Percentiles rank a stretch among this genome's conserved stretches.
Evolutionary conservation across 139 green algal species (phyloP).

Genomic region (Mychonastes homosphaera): DNA sequence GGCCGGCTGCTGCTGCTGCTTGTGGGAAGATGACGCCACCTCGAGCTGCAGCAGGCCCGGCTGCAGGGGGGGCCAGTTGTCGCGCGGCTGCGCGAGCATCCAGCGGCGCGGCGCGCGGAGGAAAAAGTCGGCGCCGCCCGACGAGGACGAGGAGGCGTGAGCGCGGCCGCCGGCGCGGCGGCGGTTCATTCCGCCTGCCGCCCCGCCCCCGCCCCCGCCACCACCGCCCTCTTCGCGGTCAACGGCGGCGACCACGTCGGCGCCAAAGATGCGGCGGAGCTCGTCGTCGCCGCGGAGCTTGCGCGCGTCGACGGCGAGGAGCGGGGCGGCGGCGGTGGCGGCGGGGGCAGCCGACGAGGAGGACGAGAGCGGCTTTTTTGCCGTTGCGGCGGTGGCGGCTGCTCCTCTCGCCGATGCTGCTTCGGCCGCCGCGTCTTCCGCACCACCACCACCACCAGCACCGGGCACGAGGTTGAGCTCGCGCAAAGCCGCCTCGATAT

Average conservation of each 20-base stretch:
- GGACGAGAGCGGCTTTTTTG: no score
- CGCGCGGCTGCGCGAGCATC: slow-evolving; percentile 46
- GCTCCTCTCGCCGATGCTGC: no score
- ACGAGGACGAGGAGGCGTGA: background rate
- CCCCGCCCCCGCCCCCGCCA: background rate
- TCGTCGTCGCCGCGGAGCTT: slow-evolving; percentile 59
- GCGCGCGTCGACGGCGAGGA: slow-evolving; percentile 52
- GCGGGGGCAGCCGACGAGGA: no score
- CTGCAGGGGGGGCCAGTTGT: slow-evolving; percentile 47
- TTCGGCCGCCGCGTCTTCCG: no score
- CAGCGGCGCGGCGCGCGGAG: slow-evolving; percentile 15
- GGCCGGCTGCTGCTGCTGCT: no score
- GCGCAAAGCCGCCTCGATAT: slow-evolving; percentile 53
- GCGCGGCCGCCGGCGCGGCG: background rate
- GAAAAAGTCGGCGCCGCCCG: no score
- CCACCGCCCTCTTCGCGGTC: slow-evolving; percentile 28
- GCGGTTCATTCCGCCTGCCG: background rate
- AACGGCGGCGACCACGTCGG: slow-evolving; percentile 43
- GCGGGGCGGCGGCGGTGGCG: slow-evolving; percentile 1
- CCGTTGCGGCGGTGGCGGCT: no score
- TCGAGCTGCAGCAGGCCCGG: no score
- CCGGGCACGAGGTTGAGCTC: slow-evolving; percentile 49
- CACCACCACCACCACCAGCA: no score
- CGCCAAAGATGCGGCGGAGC: slow-evolving; percentile 74
- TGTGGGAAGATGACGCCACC: no score